Base-by-base conservation (phyloP, 1,284 basidiomycete genomes). In the Trametes versicolor region DNA sequence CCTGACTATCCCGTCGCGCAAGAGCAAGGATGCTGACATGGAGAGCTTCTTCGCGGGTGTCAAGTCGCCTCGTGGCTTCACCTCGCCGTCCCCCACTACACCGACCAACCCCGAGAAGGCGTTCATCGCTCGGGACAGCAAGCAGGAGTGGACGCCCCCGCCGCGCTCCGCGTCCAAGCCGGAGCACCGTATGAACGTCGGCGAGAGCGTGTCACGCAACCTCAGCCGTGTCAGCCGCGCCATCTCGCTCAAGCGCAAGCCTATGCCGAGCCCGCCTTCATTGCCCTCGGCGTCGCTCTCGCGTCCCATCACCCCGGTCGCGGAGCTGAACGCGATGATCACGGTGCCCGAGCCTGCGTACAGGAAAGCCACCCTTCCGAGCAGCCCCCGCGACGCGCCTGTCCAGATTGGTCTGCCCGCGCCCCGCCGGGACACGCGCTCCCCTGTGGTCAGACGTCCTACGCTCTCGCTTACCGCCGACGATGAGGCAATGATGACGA, bases 271-370 rank as follows among this genome's bases (percentile, higher is more conserved):
- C 23, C 47, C 65, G 36, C 65, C 53, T 32, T 41, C 34, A 56
- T 60, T 61, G 15, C 37, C 37, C 21, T 45, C 47, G n/a, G 57
- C 48, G 25, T 67, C 75, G 17, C 71, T 81, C 54, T 74, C 75
- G 21, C 78, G 79, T 34, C 66, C 77, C 13, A 83, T 82, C 58
- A 75, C 76, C 0, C 78, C 79, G n/a, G 71, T 74, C 7, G 69
- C 71, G 25, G 74, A 78, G 37, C 72, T 78, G 23, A 73, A 79
- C 21, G 71, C 72, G 34, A 75, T 75, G 58, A 69, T 81, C 50
- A 65, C 72, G 37, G 63, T 71, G 7, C 73, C 73, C 8, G 71
- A 72, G 58, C 72, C 72, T 8, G 63, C 65, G 4, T 62, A 58
- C 37, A 64, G 57, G 58, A 71, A 68, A 64, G 66, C 65, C 53